Evolutionary conservation across 225 moss, liverwort and hornwort genomes (phyloP).

Genomic region (Physcomitrium patens): DNA sequence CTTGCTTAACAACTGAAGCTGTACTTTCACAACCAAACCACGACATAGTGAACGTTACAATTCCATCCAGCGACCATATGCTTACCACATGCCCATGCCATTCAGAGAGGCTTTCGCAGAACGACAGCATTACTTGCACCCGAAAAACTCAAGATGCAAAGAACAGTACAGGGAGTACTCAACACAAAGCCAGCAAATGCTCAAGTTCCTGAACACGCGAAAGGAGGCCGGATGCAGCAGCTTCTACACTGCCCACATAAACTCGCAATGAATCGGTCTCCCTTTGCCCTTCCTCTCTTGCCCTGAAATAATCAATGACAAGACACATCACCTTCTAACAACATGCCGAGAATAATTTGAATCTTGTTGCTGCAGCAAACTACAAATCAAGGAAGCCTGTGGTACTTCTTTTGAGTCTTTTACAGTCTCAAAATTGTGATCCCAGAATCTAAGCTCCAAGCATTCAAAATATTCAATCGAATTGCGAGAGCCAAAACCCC

Average conservation of each 20-base stretch:
- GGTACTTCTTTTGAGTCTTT: no score
- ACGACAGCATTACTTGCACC: no score
- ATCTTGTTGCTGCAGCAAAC: background rate
- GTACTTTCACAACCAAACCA: constrained; percentile 20
- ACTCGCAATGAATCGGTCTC: constrained; percentile 77
- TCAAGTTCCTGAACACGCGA: constrained; percentile 83
- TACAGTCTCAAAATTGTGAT: no score
- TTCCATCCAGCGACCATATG: background rate
- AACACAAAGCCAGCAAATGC: constrained; percentile 77
- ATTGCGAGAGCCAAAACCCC: no score
- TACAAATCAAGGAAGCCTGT: background rate
- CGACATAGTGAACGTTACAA: background rate
- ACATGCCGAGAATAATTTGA: background rate
- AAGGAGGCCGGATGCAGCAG: constrained; percentile 76
- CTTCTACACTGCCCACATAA: constrained; percentile 81
- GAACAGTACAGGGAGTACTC: constrained; percentile 33
- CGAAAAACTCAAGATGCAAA: constrained; percentile 4
- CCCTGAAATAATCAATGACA: constrained; percentile 47
- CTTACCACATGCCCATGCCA: background rate
- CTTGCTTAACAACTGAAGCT: constrained; percentile 67
- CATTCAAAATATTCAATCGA: no score
- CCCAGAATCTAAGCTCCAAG: no score
- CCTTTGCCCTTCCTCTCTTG: constrained; percentile 70
- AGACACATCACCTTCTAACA: background rate
- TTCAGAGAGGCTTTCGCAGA: no score